Evolutionary conservation across 2,329 filamentous ascomycete species (phyloP).

Genomic region (Aspergillus candidus): DNA sequence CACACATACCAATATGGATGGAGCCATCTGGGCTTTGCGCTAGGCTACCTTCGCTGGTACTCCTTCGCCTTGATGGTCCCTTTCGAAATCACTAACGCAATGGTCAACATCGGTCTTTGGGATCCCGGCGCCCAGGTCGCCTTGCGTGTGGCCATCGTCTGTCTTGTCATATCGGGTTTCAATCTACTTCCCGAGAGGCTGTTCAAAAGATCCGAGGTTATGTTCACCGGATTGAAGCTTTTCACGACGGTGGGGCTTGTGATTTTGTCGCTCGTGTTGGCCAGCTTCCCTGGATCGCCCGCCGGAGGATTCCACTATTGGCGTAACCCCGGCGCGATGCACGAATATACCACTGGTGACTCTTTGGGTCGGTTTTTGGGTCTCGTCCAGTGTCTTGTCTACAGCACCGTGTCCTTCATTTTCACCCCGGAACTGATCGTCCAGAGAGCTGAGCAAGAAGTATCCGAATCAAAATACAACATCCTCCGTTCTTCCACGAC

Average conservation of each 20-base stretch:
- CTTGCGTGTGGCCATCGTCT: conserved; percentile 47
- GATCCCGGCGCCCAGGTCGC: conserved; percentile 32
- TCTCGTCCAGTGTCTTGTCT: conserved; percentile 45
- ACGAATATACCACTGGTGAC: conserved; percentile 43
- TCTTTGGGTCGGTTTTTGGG: conserved; percentile 45
- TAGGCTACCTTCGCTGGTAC: conserved; percentile 43
- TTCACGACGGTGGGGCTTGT: conserved; percentile 45
- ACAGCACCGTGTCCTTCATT: conserved; percentile 47
- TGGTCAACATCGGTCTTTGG: conserved; percentile 60
- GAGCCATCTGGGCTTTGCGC: conserved; percentile 33
- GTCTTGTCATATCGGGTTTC: conserved; percentile 50
- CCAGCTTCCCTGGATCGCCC: conserved; percentile 43
- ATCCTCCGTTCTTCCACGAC: conserved; percentile 49
- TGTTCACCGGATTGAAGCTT: conserved; percentile 46
- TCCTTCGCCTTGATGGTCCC: conserved; percentile 41
- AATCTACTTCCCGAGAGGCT: conserved; percentile 44
- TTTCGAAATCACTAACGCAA: conserved; percentile 60
- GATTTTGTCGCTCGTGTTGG: conserved; percentile 46
- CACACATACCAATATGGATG: conserved; percentile 37
- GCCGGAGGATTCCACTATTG: conserved; percentile 48
- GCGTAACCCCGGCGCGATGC: conserved; percentile 44
- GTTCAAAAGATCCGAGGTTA: conserved; percentile 46
- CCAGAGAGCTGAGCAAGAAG: conserved; percentile 50
- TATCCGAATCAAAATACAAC: conserved; percentile 42
- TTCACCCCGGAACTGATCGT: conserved; percentile 51